Evolutionary conservation across 1,284 basidiomycete genomes (phyloP).

Genomic region (Papiliotrema nemorosa): DNA sequence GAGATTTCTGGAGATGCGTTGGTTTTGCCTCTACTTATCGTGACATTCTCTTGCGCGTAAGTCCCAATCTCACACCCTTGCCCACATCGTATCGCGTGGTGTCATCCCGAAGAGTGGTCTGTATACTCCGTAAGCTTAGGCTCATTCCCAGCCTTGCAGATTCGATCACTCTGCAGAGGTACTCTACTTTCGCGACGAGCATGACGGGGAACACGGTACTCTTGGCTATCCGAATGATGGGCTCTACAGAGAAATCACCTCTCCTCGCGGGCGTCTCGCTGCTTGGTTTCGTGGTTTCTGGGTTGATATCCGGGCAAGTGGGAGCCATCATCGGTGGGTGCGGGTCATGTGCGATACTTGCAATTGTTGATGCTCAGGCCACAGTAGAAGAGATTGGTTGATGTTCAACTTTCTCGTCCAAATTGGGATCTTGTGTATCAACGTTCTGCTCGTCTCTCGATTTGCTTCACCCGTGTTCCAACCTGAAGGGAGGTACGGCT

Average conservation of each 20-base stretch:
- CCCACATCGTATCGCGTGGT: no score
- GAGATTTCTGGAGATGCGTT: slow-evolving; percentile 9
- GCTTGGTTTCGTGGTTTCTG: slow-evolving; percentile 16
- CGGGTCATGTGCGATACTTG: background rate
- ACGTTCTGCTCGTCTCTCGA: background rate
- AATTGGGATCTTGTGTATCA: background rate
- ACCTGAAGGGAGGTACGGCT: background rate
- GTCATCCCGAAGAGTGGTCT: no score
- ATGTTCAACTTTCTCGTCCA: background rate
- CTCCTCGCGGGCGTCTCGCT: slow-evolving; percentile 11
- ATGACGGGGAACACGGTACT: slow-evolving; percentile 19
- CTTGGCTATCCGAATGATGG: slow-evolving; percentile 6
- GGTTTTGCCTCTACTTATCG: slow-evolving; percentile 14
- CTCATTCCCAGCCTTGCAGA: slow-evolving; percentile 7
- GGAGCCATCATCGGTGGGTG: slow-evolving; percentile 21
- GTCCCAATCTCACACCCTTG: no score
- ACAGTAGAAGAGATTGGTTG: background rate
- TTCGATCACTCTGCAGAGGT: slow-evolving; percentile 8
- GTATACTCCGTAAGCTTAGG: no score
- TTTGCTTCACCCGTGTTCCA: background rate
- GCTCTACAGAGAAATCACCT: slow-evolving; percentile 4
- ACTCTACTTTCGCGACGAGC: slow-evolving; percentile 16
- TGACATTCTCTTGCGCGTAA: slow-evolving; percentile 18
- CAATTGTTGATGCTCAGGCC: background rate
- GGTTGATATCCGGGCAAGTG: slow-evolving; percentile 26